Evolutionary conservation across 805 yeast genomes (phyloP).

Genomic region (Candida cerambycidarum): DNA sequence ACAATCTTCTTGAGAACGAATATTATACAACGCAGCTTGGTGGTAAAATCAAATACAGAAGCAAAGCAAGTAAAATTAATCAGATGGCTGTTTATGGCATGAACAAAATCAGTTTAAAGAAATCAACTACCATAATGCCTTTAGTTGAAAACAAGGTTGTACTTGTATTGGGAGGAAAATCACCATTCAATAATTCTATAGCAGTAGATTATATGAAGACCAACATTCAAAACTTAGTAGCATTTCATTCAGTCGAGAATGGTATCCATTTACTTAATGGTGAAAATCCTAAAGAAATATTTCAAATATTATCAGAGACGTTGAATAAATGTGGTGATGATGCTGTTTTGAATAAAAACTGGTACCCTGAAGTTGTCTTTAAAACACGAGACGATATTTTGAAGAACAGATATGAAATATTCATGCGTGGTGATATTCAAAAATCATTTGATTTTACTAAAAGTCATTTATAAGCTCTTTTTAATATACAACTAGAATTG

Average conservation of each 20-base stretch:
- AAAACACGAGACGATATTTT: conserved; percentile 13
- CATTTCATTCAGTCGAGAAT: conserved; percentile 27
- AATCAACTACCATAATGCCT: conserved; percentile 33
- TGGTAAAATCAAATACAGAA: conserved; percentile 11
- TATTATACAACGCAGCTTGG: conserved; percentile 25
- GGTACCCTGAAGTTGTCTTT: conserved; percentile 24
- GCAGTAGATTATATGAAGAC: conserved; percentile 26
- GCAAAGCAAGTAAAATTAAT: conserved; percentile 33
- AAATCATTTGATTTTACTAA: neutral
- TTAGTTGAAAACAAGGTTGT: conserved; percentile 46
- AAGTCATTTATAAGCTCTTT: conserved; percentile 6
- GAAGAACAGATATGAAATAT: conserved; percentile 2
- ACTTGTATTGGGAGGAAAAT: conserved; percentile 49
- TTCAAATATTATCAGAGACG: conserved; percentile 20
- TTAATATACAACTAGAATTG: no score
- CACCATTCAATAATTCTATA: conserved; percentile 57
- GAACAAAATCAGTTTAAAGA: conserved; percentile 31
- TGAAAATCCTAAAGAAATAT: conserved; percentile 48
- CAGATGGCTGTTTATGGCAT: conserved; percentile 53
- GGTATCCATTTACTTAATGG: conserved; percentile 56
- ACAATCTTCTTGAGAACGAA: conserved; percentile 42
- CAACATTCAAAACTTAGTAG: conserved; percentile 9
- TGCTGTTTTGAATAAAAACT: conserved; percentile 17
- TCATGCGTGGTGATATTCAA: conserved; percentile 6
- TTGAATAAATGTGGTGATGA: conserved; percentile 19